Evolutionary conservation across 805 yeast species (phyloP).

Genomic region (Candida lessepsii): DNA sequence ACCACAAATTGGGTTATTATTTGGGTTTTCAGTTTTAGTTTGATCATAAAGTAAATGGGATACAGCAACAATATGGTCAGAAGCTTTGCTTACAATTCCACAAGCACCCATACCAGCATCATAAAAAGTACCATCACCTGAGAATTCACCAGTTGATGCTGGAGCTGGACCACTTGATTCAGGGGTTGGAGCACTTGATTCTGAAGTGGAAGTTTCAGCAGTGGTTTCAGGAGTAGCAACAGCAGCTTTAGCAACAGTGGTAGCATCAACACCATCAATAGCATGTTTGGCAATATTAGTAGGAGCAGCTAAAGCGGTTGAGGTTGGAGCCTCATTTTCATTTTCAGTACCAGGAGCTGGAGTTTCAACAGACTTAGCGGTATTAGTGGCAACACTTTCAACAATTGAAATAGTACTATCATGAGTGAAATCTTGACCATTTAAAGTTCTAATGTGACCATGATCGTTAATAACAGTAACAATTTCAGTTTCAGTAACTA

Average conservation of each 20-base stretch:
- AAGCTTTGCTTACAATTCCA: constrained; percentile 44
- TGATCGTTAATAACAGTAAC: constrained; percentile 20
- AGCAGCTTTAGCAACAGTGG: constrained; percentile 1
- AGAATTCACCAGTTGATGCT: constrained; percentile 13
- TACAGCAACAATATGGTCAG: constrained; percentile 56
- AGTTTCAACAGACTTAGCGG: too few species aligned
- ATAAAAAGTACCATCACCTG: constrained; percentile 48
- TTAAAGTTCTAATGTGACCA: constrained; percentile 10
- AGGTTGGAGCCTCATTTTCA: constrained; percentile 5
- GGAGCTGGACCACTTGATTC: too few species aligned
- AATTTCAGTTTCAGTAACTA: constrained; percentile 21
- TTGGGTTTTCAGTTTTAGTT: constrained; percentile 35
- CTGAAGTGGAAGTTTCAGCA: constrained; percentile 13
- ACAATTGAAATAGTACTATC: too few species aligned
- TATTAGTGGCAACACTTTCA: too few species aligned
- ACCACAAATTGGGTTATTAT: constrained; percentile 53
- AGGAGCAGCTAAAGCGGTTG: constrained; percentile 10
- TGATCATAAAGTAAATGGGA: constrained; percentile 41
- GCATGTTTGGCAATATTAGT: not conserved
- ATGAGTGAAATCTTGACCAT: constrained; percentile 3
- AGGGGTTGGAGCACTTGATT: constrained; percentile 10
- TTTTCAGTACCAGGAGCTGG: constrained; percentile 10
- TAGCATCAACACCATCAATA: constrained; percentile 3
- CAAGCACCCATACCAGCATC: constrained; percentile 53
- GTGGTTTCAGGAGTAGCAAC: not conserved